A percentile compares a stretch with the other conserved stretches of the same genome.
phyloP scores from a whole-genome alignment of 2,329 filamentous ascomycete genomes.

The Tolypocladium sp. region DNA sequence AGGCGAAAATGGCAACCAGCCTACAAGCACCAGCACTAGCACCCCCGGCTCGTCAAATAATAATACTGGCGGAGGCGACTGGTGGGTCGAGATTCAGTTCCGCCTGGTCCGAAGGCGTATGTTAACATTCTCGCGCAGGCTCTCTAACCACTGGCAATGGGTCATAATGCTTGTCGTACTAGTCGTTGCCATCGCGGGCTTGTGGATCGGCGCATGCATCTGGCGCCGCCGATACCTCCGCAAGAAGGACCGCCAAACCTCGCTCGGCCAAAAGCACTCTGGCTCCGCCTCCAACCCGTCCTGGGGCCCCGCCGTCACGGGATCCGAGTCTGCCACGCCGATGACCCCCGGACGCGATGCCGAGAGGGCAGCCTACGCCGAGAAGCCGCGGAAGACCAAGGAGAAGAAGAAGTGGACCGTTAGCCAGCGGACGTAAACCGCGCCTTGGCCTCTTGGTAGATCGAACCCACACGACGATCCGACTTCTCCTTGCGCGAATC shows the following conservation, averaged over 20 bases:
- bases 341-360: constrained; percentile 6
- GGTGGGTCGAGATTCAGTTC: constrained; percentile 26
- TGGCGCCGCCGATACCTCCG: constrained; percentile 67
- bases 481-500: not conserved
- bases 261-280: constrained; percentile 26
- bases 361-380: constrained; percentile 3
- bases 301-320: constrained; percentile 22
- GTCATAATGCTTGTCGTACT: constrained; percentile 73
- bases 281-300: constrained; percentile 25
- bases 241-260: constrained; percentile 49
- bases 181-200: constrained; percentile 55
- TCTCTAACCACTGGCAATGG: constrained; percentile 67
- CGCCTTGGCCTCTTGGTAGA: not conserved
- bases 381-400: constrained; percentile 16
- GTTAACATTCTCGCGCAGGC: constrained; percentile 33
- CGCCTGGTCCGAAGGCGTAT: not conserved
- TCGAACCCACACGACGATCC: not conserved
- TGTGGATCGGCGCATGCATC: constrained; percentile 60
- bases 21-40: constrained; percentile 1
- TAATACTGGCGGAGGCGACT: constrained; percentile 28
- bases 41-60: not conserved
- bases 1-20: constrained; percentile 5
- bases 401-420: constrained; percentile 40
- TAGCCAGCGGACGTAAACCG: constrained; percentile 28
- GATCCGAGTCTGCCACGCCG: constrained; percentile 13